These are phyloP conservation scores for Erucastrum elatum DNA, from an alignment of 345 rosid genomes.

Conservation along the genomic window DNA sequence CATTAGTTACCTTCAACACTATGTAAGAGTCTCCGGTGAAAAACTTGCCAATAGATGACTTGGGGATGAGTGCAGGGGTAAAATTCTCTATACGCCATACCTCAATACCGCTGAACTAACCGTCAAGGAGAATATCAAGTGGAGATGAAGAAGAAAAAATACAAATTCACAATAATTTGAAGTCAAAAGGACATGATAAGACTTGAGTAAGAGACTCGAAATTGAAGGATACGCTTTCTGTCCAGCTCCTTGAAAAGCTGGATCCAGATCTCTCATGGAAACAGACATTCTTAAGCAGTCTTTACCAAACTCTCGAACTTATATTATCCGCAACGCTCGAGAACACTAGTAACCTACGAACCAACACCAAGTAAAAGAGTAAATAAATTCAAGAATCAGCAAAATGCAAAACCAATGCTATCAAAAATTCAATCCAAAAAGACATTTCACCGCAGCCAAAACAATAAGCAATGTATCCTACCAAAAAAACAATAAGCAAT, in stretches of 20 bases:
- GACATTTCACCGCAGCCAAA: neutral
- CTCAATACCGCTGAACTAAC: conserved; percentile 73
- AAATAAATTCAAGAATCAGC: conserved; percentile 6
- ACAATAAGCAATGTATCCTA: neutral
- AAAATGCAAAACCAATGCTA: conserved; percentile 6
- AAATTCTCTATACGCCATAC: conserved; percentile 97
- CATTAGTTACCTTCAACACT: conserved; percentile 68
- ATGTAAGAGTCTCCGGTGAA: conserved; percentile 95
- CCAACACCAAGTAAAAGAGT: neutral
- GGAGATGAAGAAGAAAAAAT: neutral
- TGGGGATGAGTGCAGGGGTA: conserved; percentile 60
- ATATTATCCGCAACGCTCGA: conserved; percentile 34
- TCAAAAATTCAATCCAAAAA: neutral
- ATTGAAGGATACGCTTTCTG: conserved; percentile 98
- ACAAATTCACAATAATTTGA: too few species aligned
- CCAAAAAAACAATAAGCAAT: too few species aligned
- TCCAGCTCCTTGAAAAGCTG: conserved; percentile 97
- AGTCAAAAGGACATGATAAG: neutral
- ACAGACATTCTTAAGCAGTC: conserved; percentile 65
- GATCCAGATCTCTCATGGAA: conserved; percentile 97
- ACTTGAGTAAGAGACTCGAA: neutral
- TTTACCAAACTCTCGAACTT: conserved; percentile 39
- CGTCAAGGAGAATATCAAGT: conserved; percentile 51
- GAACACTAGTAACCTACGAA: conserved; percentile 37
- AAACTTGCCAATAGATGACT: conserved; percentile 81